A percentile compares a stretch with the other conserved stretches of the same genome.
Evolutionary conservation across 1,284 basidiomycete genomes (phyloP).

Genomic region (Naganishia sp.): DNA sequence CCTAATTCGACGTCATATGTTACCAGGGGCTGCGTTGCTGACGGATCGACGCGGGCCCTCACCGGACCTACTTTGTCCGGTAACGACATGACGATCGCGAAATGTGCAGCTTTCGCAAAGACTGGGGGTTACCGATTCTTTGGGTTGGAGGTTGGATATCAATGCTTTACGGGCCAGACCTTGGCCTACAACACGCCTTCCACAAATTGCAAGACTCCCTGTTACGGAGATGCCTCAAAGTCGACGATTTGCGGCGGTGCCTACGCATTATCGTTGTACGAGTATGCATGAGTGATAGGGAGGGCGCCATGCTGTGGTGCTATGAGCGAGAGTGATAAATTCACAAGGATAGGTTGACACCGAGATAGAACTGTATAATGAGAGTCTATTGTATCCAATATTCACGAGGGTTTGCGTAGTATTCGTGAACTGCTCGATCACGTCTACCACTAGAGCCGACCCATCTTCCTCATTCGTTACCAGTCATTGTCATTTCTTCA

Average conservation of each 20-base stretch:
- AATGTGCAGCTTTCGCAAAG: not conserved
- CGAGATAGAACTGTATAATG: too few relatives aligned
- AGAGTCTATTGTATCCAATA: too few relatives aligned
- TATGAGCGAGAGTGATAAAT: too few relatives aligned
- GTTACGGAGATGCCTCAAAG: not conserved
- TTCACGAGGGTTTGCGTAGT: too few relatives aligned
- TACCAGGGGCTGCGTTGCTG: not conserved
- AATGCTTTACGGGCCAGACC: not conserved
- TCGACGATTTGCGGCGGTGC: constrained; percentile 1
- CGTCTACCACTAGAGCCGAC: too few relatives aligned
- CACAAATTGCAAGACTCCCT: constrained; percentile 4
- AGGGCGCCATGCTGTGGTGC: too few relatives aligned
- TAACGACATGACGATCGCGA: not conserved
- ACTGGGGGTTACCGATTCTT: not conserved
- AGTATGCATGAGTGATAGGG: not conserved
- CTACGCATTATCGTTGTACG: not conserved
- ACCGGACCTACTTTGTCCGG: not conserved
- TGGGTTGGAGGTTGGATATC: not conserved
- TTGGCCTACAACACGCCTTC: constrained; percentile 4
- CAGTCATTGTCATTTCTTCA: not conserved
- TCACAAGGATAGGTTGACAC: too few relatives aligned
- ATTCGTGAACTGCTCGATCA: too few relatives aligned
- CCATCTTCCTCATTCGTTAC: too few relatives aligned
- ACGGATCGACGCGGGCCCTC: not conserved
- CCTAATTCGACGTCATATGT: not conserved